Evolutionary conservation across 2,329 filamentous ascomycete species (phyloP), one percentile per base, ranked within the genome.

Genomic region (Pyrenophora seminiperda): DNA sequence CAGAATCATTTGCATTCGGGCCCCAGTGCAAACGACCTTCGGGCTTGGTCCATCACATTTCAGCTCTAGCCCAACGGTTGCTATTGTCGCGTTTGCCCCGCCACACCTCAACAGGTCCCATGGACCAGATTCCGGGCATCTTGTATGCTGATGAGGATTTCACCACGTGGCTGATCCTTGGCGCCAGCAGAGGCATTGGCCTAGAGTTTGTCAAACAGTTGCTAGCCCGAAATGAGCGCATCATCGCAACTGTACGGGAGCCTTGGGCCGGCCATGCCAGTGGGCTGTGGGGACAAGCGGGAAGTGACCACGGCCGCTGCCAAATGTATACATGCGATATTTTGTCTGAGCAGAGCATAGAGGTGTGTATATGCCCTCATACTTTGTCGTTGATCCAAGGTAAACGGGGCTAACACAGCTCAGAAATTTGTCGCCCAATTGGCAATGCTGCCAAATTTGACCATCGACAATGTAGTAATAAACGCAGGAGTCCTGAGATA

Each of bases 401-500:
- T 24, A 27, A 10, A 4, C 14, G 7, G 14, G 20, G 34, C 48
- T 47, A 33, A 47, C 22, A 1, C 6, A 17, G 3, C 13, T 14
- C 39, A 79, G 77, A 72, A 70, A 61, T 79, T 79, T 59, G 75
- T 77, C 22, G 53, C 52, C 30, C 67, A 75, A 36, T 64, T 80
- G 46, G 58, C 70, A 43, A 58, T 63, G 24, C 72, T 75, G 38
- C 71, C 74, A 20, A 73, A 73, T 48, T 63, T 77, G 41, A 76
- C 71, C 50, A 76, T 83, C 39, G 80, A 83, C 67, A 78, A 79
- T 66, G 76, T 81, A 31, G 75, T 84, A n/a, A 57, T 83, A 45
- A 84, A 83, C 68, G 81, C 82, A 24, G 81, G 81, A 38, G 76
- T 83, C 5, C 62, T 83, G 58, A 73, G 77, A 59, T 84, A 83